phyloP scores from a whole-genome alignment of 1,139 yeast species.

The Taphrina flavorubra region DNA sequence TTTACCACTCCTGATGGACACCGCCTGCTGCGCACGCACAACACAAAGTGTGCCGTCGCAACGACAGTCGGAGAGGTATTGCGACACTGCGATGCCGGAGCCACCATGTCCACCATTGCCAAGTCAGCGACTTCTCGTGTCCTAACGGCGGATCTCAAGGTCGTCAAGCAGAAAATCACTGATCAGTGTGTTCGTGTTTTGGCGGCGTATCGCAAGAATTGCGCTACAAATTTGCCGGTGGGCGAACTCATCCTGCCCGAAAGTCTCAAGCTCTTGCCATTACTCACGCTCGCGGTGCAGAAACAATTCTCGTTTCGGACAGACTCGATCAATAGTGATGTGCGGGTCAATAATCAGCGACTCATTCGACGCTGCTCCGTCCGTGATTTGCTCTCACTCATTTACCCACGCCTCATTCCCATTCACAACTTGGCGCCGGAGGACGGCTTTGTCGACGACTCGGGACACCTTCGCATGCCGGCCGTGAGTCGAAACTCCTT shows the following conservation, averaged over 20 bases:
- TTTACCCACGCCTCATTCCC: constrained; percentile 83
- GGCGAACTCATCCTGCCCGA: constrained; percentile 82
- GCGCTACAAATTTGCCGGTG: constrained; percentile 59
- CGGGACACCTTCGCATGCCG: constrained; percentile 61
- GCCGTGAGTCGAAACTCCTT: constrained; percentile 59
- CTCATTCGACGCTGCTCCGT: constrained; percentile 63
- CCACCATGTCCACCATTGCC: constrained; percentile 71
- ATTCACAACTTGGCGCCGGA: constrained; percentile 67
- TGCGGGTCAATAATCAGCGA: constrained; percentile 65
- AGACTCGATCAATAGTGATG: constrained; percentile 53
- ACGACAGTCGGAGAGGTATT: constrained; percentile 75
- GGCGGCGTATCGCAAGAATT: constrained; percentile 68
- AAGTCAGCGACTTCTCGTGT: constrained; percentile 70
- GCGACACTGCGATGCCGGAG: constrained; percentile 83
- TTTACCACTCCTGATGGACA: constrained; percentile 79
- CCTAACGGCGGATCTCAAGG: constrained; percentile 62
- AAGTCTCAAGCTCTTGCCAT: constrained; percentile 73
- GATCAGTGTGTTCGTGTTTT: constrained; percentile 72
- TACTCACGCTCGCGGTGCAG: constrained; percentile 69
- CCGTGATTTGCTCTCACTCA: constrained; percentile 64
- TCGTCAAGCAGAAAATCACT: constrained; percentile 68
- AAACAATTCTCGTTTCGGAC: constrained; percentile 70
- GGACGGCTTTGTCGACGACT: constrained; percentile 52
- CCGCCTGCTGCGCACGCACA: constrained; percentile 83
- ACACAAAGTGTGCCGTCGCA: constrained; percentile 79